Evolutionary conservation across 2,329 filamentous ascomycete species (phyloP), one percentile per base, ranked within the genome.

Genomic region (Zasmidium cellare): DNA sequence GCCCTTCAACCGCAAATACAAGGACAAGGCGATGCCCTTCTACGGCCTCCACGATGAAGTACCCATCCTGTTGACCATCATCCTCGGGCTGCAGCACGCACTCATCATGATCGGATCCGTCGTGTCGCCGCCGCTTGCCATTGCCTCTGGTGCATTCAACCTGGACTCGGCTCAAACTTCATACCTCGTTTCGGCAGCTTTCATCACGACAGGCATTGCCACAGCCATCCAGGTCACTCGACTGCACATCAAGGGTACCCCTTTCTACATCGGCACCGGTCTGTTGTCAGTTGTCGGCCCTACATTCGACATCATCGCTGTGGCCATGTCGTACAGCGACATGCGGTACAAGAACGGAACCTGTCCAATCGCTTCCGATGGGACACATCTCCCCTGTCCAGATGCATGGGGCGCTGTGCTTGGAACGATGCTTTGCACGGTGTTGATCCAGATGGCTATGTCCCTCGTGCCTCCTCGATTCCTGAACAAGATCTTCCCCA

Each of bases 111-210:
- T 58, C 23, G 47, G 56, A n/a, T 54, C 51, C 5, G 31, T 58
- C 23, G 56, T 58, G 1, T 51, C 51, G n/a, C 56, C 56, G 9
- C 51, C 52, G n/a, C 41, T 55, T 9, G 56, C 56, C 9, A 41
- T 58, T n/a, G 56, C 56, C 3, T 46, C 51, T 9, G 35, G 35
- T 14, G 47, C 46, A 19, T 55, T 58, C 22, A 46, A 51, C 46
- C 38, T 58, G 9, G 41, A 51, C 35, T 46, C 23, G 2, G 51
- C 46, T 3, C 46, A 41, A 19, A 58, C 51, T 2, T 46, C 38
- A 16, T 58, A 58, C 24, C 51, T 58, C n/a, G 47, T 58, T 46
- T 58, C 56, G 9, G 56, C 56, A 11, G 46, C 51, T 3, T 58
- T 58, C 51, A 58, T 58, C 25, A 55, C 52, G 24, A 58, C 51